These are phyloP conservation scores for Biancaea sappan DNA, from an alignment of 306 rosid species.

Conservation along the genomic window DNA sequence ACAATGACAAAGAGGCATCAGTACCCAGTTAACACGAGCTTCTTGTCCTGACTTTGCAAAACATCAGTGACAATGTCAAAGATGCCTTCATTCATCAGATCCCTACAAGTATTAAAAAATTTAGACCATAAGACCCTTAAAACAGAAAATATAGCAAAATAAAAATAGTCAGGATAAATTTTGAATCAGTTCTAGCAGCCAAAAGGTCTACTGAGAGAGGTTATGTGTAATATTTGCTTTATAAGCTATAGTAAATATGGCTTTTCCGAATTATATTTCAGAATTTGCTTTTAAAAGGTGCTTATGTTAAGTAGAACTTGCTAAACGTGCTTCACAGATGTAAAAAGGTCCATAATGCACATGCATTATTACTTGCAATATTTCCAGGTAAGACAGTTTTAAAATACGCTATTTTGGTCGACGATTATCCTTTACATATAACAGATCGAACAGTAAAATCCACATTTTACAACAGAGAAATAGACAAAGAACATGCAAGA, in stretches of 20 bases:
- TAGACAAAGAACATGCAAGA: neutral
- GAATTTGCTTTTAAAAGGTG: neutral
- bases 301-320: neutral
- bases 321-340: neutral
- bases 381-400: neutral
- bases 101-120: conserved; percentile 58
- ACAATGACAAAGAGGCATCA: conserved; percentile 35
- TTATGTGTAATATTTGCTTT: neutral
- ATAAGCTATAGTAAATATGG: conserved; percentile 9
- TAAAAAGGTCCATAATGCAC: neutral
- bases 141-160: neutral
- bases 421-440: neutral
- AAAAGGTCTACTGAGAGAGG: neutral
- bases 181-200: neutral
- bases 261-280: conserved; percentile 1
- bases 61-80: conserved; percentile 77
- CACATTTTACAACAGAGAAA: neutral
- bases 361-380: neutral
- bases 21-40: conserved; percentile 89
- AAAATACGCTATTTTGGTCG: neutral
- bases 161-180: neutral
- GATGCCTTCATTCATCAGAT: conserved; percentile 93
- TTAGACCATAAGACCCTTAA: conserved; percentile 26
- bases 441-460: conserved; percentile 1
- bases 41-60: conserved; percentile 83